Conservation (phyloP, 148 eudicot genomes). For the Drosera capensis region DNA sequence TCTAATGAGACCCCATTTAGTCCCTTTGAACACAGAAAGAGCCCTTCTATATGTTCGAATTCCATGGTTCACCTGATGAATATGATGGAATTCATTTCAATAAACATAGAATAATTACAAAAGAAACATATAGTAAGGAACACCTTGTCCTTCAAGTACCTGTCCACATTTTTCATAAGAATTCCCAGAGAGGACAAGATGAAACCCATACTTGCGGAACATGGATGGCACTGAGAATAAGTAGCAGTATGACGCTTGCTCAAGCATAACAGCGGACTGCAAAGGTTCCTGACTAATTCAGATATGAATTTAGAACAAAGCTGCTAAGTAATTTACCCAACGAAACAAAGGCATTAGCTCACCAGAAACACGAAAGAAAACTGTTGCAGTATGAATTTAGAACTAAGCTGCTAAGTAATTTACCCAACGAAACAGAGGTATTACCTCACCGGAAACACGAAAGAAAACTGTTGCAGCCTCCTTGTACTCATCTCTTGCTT, state of each 20-base stretch:
- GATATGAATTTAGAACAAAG: conserved; percentile 12
- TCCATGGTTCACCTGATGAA: conserved; percentile 70
- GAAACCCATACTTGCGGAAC: conserved; percentile 96
- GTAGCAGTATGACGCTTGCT: conserved; percentile 98
- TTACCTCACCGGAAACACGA: conserved; percentile 99
- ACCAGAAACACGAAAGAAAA: conserved; percentile 89
- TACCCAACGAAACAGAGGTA: conserved; percentile 13
- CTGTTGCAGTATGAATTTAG: conserved; percentile 74
- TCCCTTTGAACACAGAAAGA: conserved; percentile 72
- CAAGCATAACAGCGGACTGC: conserved; percentile 87
- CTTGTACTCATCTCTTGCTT: conserved; percentile 65
- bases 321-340: conserved; percentile 1
- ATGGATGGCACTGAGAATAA: conserved; percentile 66
- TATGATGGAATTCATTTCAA: conserved; percentile 10
- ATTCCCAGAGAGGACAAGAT: conserved; percentile 91
- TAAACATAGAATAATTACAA: conserved; percentile 3
- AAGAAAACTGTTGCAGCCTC: conserved; percentile 90
- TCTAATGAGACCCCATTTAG: conserved; percentile 72
- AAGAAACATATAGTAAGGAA: not conserved
- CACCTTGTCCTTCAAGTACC: conserved; percentile 28
- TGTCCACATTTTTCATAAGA: conserved; percentile 79
- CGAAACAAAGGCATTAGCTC: conserved; percentile 58
- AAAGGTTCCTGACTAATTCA: conserved; percentile 56
- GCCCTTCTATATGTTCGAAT: conserved; percentile 82
- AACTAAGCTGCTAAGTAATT: conserved; percentile 6